A percentile compares a stretch with the other conserved stretches of the same genome.
phyloP scores from a whole-genome alignment of 805 yeast genomes.

The Ogataea philodendri region DNA sequence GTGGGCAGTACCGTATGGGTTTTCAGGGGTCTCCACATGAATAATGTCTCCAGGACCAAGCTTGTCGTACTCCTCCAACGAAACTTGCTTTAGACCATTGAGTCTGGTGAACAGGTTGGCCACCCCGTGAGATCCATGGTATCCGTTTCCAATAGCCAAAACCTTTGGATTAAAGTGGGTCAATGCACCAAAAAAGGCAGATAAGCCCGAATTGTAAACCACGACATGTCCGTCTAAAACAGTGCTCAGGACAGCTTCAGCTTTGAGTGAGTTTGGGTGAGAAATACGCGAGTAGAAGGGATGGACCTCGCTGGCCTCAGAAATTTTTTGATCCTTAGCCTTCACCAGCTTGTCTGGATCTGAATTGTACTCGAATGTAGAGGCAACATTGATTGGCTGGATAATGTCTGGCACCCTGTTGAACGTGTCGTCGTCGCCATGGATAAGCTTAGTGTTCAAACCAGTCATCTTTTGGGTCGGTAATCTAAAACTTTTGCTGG shows the following conservation, averaged over 20 bases:
- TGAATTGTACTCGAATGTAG: constrained; percentile 68
- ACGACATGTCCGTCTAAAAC: constrained; percentile 65
- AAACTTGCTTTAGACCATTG: constrained; percentile 50
- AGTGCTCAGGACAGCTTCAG: constrained; percentile 61
- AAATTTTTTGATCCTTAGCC: constrained; percentile 42
- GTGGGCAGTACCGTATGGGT: constrained; percentile 70
- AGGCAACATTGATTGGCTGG: constrained; percentile 78
- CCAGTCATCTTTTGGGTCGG: no score
- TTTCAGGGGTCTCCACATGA: constrained; percentile 85
- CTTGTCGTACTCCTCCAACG: constrained; percentile 50
- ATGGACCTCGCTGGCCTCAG: no score
- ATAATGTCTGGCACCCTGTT: constrained; percentile 63
- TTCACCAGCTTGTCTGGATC: constrained; percentile 57
- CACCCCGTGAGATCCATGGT: constrained; percentile 81
- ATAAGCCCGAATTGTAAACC: constrained; percentile 72
- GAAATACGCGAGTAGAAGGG: constrained; percentile 68
- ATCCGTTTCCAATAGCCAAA: constrained; percentile 73
- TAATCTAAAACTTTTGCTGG: no score
- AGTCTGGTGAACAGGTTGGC: constrained; percentile 61
- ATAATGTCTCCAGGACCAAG: constrained; percentile 65
- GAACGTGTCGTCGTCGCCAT: constrained; percentile 60
- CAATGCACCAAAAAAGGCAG: constrained; percentile 77
- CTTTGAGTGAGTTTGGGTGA: constrained; percentile 69
- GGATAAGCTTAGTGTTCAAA: constrained; percentile 58
- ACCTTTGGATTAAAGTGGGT: constrained; percentile 67